These are phyloP conservation scores for Emmonsiellopsis sp. DNA, from an alignment of 2,329 filamentous ascomycete species.

Conservation along the genomic window DNA sequence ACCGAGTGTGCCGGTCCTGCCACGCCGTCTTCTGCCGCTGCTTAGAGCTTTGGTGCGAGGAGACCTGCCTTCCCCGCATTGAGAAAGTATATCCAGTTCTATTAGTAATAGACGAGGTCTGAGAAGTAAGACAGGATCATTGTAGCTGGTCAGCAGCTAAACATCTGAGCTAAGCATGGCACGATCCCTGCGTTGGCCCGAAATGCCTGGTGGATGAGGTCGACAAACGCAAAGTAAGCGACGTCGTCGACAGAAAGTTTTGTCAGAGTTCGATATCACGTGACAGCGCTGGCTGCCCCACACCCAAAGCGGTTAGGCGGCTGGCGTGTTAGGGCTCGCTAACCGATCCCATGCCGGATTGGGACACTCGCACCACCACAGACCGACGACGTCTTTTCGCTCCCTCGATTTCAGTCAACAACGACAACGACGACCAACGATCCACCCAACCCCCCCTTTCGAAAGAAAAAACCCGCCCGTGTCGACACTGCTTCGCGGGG, in stretches of 20 bases:
- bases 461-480: neutral
- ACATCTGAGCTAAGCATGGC: too few species aligned
- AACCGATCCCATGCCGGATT: neutral
- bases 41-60: too few species aligned
- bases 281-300: neutral
- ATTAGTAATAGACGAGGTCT: too few species aligned
- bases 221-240: too few species aligned
- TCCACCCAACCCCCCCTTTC: neutral
- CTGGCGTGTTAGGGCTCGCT: neutral
- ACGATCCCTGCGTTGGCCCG: too few species aligned
- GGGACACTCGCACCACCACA: constrained; percentile 1
- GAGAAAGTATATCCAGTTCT: too few species aligned
- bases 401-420: neutral
- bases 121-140: too few species aligned
- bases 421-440: neutral
- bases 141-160: too few species aligned
- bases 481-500: neutral
- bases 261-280: neutral
- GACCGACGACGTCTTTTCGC: neutral
- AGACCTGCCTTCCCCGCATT: too few species aligned
- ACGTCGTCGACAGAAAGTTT: neutral
- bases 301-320: neutral
- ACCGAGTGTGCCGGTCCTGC: too few species aligned
- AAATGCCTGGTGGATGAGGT: too few species aligned
- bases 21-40: too few species aligned